phyloP scores from a whole-genome alignment of 805 yeast genomes.

The Kregervanrija delftensis region DNA sequence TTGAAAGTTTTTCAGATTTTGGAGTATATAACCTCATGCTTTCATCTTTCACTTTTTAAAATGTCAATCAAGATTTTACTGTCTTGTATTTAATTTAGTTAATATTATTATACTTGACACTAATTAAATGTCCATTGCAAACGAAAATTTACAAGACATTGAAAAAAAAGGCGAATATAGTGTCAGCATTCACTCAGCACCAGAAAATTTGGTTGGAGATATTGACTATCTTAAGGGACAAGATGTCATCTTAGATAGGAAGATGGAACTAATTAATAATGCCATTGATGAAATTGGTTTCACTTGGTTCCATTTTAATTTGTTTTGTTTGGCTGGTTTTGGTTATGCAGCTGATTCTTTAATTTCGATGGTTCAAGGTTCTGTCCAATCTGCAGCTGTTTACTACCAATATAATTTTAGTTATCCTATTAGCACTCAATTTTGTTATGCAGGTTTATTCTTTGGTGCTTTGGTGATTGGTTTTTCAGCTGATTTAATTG shows the following conservation, averaged over 20 bases:
- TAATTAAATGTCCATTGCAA: too few relatives aligned
- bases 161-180: too few relatives aligned
- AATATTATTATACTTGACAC: too few relatives aligned
- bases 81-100: too few relatives aligned
- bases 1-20: too few relatives aligned
- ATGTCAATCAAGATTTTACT: too few relatives aligned
- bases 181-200: too few relatives aligned
- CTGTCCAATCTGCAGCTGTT: slow-evolving; percentile 40
- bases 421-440: slow-evolving; percentile 38
- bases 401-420: slow-evolving; percentile 37
- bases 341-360: slow-evolving; percentile 53
- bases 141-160: too few relatives aligned
- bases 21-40: too few relatives aligned
- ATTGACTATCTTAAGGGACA: slow-evolving; percentile 12
- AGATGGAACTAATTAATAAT: slow-evolving; percentile 40
- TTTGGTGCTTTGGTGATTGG: slow-evolving; percentile 54
- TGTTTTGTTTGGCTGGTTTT: slow-evolving; percentile 46
- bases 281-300: slow-evolving; percentile 59
- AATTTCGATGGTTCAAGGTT: slow-evolving; percentile 39
- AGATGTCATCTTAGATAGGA: slow-evolving; percentile 33
- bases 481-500: slow-evolving; percentile 47
- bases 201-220: not conserved
- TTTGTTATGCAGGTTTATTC: slow-evolving; percentile 44
- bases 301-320: slow-evolving; percentile 46
- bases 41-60: too few relatives aligned